Base-by-base conservation (phyloP, 768 basidiomycete species). In the Exsudoporus frostii region DNA sequence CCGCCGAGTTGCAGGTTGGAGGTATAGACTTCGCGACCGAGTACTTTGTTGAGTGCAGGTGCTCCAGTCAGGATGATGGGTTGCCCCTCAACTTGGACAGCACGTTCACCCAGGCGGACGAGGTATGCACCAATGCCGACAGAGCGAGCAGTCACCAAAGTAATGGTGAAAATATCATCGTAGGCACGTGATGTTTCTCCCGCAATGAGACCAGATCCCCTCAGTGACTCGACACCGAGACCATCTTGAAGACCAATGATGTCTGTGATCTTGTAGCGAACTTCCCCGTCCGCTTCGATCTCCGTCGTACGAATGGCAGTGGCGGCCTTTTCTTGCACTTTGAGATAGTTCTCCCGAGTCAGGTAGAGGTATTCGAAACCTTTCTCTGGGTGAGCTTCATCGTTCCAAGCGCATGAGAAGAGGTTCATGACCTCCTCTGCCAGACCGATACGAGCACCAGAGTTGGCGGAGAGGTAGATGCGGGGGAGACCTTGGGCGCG, bases 91-190 rank as follows among this genome's bases (percentile, higher is more conserved):
- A 99, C 97, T 70, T 99, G 97, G 42, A 99, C 92, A 2, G 97
- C 92, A 58, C 97, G 87, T 76, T 99, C 91, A 57, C 97, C 97
- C 40, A 99, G 82, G 58, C 97, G 93, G 50, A 99, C 94, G 51
- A 99, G 90, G 72, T 99, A 98, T 14, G 97, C 97, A 62, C 97
- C 97, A 62, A 98, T 99, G 71, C 97, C 97, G 62, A 99, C 97
- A 6, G 97, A 98, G 44, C 97, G 92, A 59, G 95, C 97, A 40
- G 94, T 97, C 59, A 99, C 97, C 64, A 99, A 84, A 10, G 97
- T 98, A 72, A 98, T 96, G 45, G 97, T 99, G 79, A 99, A 99
- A 68, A 99, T 98, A 67, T 99, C 97, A 64, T 98, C 96, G 72
- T 99, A 99, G 1, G 97, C 97, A 32, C 97, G 85, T 32, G 95